phyloP scores from a whole-genome alignment of 305 asterid genomes.

The Withania somnifera region DNA sequence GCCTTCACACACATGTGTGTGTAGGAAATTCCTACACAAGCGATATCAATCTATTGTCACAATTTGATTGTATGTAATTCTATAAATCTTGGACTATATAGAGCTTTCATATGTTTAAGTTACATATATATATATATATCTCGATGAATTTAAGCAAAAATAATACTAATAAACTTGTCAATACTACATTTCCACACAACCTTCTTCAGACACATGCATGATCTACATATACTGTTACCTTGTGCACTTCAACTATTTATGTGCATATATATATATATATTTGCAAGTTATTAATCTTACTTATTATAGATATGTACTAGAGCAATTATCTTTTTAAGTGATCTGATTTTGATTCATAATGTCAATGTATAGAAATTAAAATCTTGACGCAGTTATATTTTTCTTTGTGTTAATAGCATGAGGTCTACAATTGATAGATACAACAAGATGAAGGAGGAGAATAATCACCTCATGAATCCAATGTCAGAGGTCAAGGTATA shows the following conservation, averaged over 20 bases:
- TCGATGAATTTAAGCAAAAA: no score
- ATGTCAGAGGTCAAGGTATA: conserved; percentile 68
- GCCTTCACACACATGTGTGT: no score
- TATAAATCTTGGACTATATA: no score
- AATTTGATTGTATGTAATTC: no score
- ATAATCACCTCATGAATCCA: conserved; percentile 27
- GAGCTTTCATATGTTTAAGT: no score
- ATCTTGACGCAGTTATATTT: neutral
- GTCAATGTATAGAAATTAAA: neutral
- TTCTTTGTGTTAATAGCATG: conserved; percentile 31
- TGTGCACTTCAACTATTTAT: neutral
- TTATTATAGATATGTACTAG: neutral
- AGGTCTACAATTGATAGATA: conserved; percentile 44
- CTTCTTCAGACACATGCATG: neutral
- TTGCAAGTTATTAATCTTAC: neutral
- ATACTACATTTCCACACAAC: neutral
- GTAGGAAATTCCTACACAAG: no score
- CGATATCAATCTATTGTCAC: no score
- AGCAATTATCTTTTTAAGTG: neutral
- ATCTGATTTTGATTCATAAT: neutral
- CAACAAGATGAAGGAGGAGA: conserved; percentile 53
- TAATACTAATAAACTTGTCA: no score
- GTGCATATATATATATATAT: no score
- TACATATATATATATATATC: no score
- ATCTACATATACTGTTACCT: no score